Percentiles rank a stretch among this genome's conserved stretches.
phyloP scores from a whole-genome alignment of 805 yeast genomes.

The Pichia kluyveri region DNA sequence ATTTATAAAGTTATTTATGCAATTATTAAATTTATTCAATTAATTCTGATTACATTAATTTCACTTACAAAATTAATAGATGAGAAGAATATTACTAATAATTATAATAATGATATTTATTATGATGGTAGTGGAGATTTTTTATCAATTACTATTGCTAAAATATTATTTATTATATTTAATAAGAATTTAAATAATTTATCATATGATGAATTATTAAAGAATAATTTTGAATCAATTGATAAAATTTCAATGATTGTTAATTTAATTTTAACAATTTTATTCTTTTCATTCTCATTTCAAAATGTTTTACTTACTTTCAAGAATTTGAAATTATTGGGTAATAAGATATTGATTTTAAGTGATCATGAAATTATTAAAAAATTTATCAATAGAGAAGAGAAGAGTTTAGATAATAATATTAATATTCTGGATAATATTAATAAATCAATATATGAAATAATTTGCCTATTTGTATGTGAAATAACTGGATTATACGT shows the following conservation, averaged over 20 bases:
- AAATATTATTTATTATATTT: slow-evolving; percentile 19
- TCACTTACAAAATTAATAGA: neutral
- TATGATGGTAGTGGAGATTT: slow-evolving; percentile 18
- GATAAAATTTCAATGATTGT: slow-evolving; percentile 28
- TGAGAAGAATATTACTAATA: too few species aligned
- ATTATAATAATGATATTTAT: neutral
- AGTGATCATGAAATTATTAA: neutral
- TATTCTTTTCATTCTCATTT: slow-evolving; percentile 52
- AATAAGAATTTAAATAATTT: neutral
- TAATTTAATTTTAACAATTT: slow-evolving; percentile 46
- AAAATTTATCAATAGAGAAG: slow-evolving; percentile 1
- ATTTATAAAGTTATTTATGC: slow-evolving; percentile 32
- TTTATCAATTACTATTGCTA: slow-evolving; percentile 39
- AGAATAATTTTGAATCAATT: slow-evolving; percentile 30
- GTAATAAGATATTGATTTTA: slow-evolving; percentile 9
- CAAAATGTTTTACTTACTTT: slow-evolving; percentile 57
- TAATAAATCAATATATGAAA: neutral
- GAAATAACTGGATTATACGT: slow-evolving; percentile 44
- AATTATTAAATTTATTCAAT: neutral
- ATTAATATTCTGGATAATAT: neutral
- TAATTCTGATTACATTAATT: neutral
- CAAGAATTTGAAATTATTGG: slow-evolving; percentile 33
- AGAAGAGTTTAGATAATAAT: neutral
- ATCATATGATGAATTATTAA: slow-evolving; percentile 18
- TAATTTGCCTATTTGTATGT: slow-evolving; percentile 1